phyloP scores from a whole-genome alignment of 805 yeast genomes.

The Metschnikowia santaceciliae region DNA sequence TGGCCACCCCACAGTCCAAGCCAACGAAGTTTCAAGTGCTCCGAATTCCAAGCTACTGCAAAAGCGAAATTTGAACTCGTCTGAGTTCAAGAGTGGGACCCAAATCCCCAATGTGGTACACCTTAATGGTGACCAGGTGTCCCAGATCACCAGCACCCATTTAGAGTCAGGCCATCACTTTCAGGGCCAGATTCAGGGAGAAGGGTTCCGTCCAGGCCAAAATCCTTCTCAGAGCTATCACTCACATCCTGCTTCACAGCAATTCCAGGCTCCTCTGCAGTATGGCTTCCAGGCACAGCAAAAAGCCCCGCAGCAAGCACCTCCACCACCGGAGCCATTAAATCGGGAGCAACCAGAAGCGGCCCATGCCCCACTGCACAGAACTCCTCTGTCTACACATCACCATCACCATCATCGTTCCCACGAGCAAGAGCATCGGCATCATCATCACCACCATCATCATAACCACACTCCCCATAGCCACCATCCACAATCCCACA shows the following conservation, averaged over 20 bases:
- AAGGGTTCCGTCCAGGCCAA: background rate
- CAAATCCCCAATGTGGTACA: background rate
- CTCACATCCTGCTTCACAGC: background rate
- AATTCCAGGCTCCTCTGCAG: slow-evolving; percentile 6
- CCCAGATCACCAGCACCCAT: background rate
- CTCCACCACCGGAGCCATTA: background rate
- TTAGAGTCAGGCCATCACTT: background rate
- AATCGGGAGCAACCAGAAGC: background rate
- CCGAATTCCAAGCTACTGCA: background rate
- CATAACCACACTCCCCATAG: background rate
- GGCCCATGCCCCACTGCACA: background rate
- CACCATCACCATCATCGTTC: slow-evolving; percentile 11
- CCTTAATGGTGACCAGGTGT: background rate
- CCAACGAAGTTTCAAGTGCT: background rate
- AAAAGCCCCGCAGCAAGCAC: background rate
- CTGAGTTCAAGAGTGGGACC: background rate
- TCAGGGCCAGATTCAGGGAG: background rate
- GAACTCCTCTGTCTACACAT: slow-evolving; percentile 1
- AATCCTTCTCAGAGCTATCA: background rate
- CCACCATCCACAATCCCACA: slow-evolving; percentile 10
- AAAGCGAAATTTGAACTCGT: background rate
- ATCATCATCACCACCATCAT: slow-evolving; percentile 4
- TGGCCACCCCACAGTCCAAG: background rate
- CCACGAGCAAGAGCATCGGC: slow-evolving; percentile 3
- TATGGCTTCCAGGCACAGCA: background rate